Percentiles rank a stretch among this genome's conserved stretches.
These are phyloP conservation scores for Candida methanosorbosa DNA, from an alignment of 805 yeast genomes.

Conservation along the genomic window DNA sequence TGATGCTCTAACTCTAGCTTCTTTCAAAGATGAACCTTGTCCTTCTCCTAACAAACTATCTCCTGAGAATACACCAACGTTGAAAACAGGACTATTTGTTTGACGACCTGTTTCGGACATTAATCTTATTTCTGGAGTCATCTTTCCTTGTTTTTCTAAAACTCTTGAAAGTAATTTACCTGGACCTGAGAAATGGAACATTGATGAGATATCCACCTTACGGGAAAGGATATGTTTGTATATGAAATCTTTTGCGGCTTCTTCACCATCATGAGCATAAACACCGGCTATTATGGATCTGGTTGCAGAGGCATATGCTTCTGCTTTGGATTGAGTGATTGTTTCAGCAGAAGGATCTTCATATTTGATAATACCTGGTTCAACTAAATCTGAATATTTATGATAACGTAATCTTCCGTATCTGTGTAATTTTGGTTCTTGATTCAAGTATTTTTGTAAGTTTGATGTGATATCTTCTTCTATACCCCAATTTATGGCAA, in stretches of 20 bases:
- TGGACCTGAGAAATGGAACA: constrained; percentile 80
- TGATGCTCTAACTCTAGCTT: constrained; percentile 88
- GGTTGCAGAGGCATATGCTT: constrained; percentile 59
- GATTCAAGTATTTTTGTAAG: constrained; percentile 56
- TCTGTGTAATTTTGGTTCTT: constrained; percentile 58
- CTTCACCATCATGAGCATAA: constrained; percentile 64
- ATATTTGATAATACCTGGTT: constrained; percentile 34
- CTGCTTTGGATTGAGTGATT: constrained; percentile 20
- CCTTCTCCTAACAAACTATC: constrained; percentile 84
- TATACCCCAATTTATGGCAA: constrained; percentile 85
- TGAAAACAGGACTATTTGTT: constrained; percentile 74
- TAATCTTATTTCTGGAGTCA: constrained; percentile 70
- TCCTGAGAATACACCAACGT: constrained; percentile 89
- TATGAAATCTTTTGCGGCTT: constrained; percentile 59
- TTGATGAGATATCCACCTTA: constrained; percentile 59
- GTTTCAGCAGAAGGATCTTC: constrained; percentile 13
- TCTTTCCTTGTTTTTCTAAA: constrained; percentile 67
- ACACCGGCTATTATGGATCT: constrained; percentile 79
- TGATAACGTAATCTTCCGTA: constrained; percentile 60
- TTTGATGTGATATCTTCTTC: constrained; percentile 61
- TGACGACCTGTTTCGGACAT: constrained; percentile 91
- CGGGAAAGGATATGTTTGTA: constrained; percentile 68
- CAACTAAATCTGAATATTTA: constrained; percentile 38
- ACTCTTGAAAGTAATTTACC: constrained; percentile 73
- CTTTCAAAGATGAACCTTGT: constrained; percentile 80